A percentile compares a stretch with the other conserved stretches of the same genome.
Evolutionary conservation across 2,329 filamentous ascomycete genomes (phyloP).

Genomic region (Penicillium sp.): DNA sequence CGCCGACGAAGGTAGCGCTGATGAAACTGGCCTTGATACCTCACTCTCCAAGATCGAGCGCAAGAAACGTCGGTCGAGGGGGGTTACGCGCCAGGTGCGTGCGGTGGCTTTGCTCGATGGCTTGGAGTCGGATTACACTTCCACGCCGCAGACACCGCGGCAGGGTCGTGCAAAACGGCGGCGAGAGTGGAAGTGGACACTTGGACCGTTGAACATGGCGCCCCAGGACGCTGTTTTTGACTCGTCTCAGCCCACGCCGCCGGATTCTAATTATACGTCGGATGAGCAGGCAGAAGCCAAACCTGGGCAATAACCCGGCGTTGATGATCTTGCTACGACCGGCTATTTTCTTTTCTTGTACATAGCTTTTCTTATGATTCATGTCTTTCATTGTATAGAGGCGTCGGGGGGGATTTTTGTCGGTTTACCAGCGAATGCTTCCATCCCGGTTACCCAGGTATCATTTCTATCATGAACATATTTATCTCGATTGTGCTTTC

Average conservation of each 20-base stretch:
- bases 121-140: conserved; percentile 45
- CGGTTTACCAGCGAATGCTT: conserved; percentile 4
- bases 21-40: conserved; percentile 5
- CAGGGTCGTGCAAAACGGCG: conserved; percentile 51
- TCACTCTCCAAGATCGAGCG: conserved; percentile 25
- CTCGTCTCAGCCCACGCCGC: conserved; percentile 1
- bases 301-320: not conserved
- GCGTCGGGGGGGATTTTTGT: conserved; percentile 12
- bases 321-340: not conserved
- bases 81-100: conserved; percentile 36
- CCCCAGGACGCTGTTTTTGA: conserved; percentile 7
- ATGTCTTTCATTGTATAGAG: conserved; percentile 19
- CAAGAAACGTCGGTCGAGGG: conserved; percentile 36
- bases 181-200: conserved; percentile 56
- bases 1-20: conserved; percentile 27
- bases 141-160: conserved; percentile 51
- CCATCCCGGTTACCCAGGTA: conserved; percentile 3
- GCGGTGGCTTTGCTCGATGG: conserved; percentile 39
- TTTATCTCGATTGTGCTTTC: not conserved
- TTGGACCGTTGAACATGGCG: conserved; percentile 42
- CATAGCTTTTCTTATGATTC: conserved; percentile 16
- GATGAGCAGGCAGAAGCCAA: not conserved
- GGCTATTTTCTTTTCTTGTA: conserved; percentile 2
- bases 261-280: not conserved
- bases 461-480: not conserved